Percentiles rank a stretch among this genome's conserved stretches.
Conservation (phyloP, 345 rosid genomes). For the Eucalyptus marginata region DNA sequence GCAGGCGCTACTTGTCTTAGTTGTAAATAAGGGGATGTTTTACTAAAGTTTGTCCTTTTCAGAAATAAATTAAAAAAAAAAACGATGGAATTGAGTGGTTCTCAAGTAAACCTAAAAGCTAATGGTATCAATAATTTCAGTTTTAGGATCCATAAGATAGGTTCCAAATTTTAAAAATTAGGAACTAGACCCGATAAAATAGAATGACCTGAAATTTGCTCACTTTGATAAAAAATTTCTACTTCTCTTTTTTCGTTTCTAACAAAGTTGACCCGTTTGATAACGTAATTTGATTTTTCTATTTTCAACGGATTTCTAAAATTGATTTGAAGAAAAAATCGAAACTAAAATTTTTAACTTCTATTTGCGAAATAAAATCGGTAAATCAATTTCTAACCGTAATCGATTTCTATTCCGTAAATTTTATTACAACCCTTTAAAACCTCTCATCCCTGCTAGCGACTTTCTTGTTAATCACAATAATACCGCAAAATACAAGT, state of each 20-base stretch:
- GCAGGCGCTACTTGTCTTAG: neutral
- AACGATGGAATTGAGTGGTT: neutral
- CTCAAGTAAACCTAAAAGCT: neutral
- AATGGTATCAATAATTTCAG: neutral
- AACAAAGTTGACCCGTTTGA: too few species aligned
- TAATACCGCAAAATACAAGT: rapidly evolving
- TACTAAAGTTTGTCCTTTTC: neutral
- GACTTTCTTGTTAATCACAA: neutral
- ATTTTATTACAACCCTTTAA: too few species aligned
- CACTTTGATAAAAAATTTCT: too few species aligned
- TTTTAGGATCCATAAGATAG: neutral
- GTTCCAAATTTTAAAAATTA: neutral
- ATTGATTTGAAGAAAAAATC: too few species aligned
- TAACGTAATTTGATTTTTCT: too few species aligned
- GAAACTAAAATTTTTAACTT: too few species aligned
- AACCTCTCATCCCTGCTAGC: too few species aligned
- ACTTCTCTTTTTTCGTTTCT: too few species aligned
- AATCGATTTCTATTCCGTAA: too few species aligned
- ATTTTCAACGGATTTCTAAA: too few species aligned
- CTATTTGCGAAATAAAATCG: too few species aligned
- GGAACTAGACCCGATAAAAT: rapidly evolving
- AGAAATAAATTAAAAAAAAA: neutral
- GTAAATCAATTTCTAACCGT: too few species aligned
- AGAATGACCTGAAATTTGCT: neutral
- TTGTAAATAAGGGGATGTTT: neutral